Evolutionary conservation across 306 rosid species (phyloP).

Genomic region (Ceratonia siliqua): DNA sequence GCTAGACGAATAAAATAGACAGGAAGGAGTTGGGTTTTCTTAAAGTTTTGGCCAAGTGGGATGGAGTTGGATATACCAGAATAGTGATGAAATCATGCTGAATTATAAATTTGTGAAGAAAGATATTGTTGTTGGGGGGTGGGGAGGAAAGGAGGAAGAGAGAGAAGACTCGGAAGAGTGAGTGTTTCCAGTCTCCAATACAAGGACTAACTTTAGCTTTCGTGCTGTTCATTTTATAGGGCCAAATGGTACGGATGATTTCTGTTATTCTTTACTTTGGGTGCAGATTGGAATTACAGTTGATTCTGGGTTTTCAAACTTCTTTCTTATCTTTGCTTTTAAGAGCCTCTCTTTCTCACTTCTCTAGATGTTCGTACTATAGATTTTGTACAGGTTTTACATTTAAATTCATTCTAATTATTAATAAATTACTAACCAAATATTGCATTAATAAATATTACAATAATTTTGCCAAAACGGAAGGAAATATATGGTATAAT

Average conservation of each 20-base stretch:
- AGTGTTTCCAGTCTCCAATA: slow-evolving; percentile 95
- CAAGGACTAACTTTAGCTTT: slow-evolving; percentile 93
- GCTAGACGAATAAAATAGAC: slow-evolving; percentile 47
- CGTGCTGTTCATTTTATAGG: slow-evolving; percentile 56
- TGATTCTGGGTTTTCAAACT: slow-evolving; percentile 57
- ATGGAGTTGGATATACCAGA: slow-evolving; percentile 60
- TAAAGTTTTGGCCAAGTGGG: slow-evolving; percentile 71
- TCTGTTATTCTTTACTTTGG: slow-evolving; percentile 77
- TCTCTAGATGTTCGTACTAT: slow-evolving; percentile 97
- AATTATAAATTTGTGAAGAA: slow-evolving; percentile 19
- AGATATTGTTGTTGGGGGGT: neutral
- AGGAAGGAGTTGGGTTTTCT: slow-evolving; percentile 42
- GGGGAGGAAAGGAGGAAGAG: slow-evolving; percentile 14
- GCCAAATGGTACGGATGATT: slow-evolving; percentile 60
- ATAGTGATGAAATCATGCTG: slow-evolving; percentile 71
- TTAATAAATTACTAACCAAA: no score
- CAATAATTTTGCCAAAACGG: no score
- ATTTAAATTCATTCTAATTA: no score
- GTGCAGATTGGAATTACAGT: slow-evolving; percentile 61
- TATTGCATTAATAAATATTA: no score
- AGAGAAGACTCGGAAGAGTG: neutral
- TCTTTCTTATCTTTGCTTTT: slow-evolving; percentile 61
- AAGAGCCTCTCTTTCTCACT: slow-evolving; percentile 65
- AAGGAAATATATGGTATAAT: no score
- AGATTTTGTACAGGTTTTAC: no score